Evolutionary conservation across 1,139 yeast species (phyloP), one percentile per base, ranked within the genome.

Genomic region (Pichia sp.): DNA sequence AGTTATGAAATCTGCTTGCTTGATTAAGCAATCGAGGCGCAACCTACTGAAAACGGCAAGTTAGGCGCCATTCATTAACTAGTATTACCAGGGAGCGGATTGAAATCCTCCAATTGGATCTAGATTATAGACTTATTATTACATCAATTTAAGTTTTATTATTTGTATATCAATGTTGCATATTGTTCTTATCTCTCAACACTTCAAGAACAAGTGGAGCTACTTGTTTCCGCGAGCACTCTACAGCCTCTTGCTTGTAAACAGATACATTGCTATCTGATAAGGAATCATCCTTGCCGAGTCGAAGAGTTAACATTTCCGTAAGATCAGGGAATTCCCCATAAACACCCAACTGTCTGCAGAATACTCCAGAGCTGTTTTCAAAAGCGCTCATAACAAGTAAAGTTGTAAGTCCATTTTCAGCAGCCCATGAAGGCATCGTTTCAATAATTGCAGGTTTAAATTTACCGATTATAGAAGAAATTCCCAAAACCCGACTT

Each of bases 401-500:
- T 3, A 31, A 25, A 7, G 19, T 31, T n/a, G 18, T 14, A 12
- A 31, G 20, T 11, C 20, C 25, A n/a, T 18, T 31, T 4, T 31
- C 25, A 7, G n/a, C 2, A 6, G 25, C 25, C 34, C 34, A 31
- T 20, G 12, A n/a, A 3, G 25, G 21, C 6, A 31, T 31, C 5
- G 25, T 25, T 42, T 37, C 19, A 22, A 22, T 25, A 26, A 26
- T 18, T 41, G 19, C 28, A 42, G 37, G 10, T 44, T 32, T 31
- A 32, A 45, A 8, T 38, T 26, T 28, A 11, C 23, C 32, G 3
- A 15, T 39, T 6, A 34, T 28, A 14, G 42, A 38, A 40, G 91
- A 74, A 52, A 88, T 80, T 0, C 96, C 97, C 25, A 85, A 68
- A 18, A 10, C 11, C 8, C 56, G 60, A 2, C 52, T 51, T 3